Base-by-base conservation (phyloP, 148 eudicot species). In the Nepenthes mirabilis region DNA sequence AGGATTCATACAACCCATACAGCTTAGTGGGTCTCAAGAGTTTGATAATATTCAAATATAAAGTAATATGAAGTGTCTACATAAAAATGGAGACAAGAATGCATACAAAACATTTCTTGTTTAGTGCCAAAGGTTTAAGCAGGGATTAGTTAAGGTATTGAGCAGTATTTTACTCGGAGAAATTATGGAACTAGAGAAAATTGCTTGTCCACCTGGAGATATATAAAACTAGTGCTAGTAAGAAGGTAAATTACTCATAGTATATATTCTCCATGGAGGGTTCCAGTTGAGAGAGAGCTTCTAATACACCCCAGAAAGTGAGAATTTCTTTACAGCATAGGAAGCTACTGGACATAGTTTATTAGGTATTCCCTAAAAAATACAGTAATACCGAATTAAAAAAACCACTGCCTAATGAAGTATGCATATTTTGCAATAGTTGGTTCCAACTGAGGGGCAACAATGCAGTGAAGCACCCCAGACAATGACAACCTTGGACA, bases 381-480 rank as follows among this genome's bases (percentile, higher is more conserved):
- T 50, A 50, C 53, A 50, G 11, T 14, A 14, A 12, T 5, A 50
- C 11, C 6, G 53, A 50, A 50, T 11, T 11, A 7, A 11, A 2
- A 2, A 14, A 14, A 12, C 6, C 23, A 14, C 14, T 12, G 32
- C 55, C 51, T 43, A 11, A 32, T 34, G 50, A 23, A 23, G 23
- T 23, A 34, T 9, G 34, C 36, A 32, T 9, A 14, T 37, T 47
- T 14, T 49, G 34, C 6, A 63, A 8, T 14, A 14, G 61, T 72
- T 40, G 33, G 36, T 48, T 60, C 62, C 66, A 65, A 40, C 65
- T 12, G 11, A 50, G 3, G 58, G 58, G 34, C 43, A 55, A n/a
- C 64, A 63, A 5, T 7, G 43, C 58, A 57, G 50, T 57, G 75
- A 68, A 73, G 68, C 72, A 63, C 56, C 72, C 69, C 34, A 74